Percentiles rank a stretch among this genome's conserved stretches.
Conservation (phyloP, 2,329 filamentous ascomycete species). For the Cyclaneusma minus region DNA sequence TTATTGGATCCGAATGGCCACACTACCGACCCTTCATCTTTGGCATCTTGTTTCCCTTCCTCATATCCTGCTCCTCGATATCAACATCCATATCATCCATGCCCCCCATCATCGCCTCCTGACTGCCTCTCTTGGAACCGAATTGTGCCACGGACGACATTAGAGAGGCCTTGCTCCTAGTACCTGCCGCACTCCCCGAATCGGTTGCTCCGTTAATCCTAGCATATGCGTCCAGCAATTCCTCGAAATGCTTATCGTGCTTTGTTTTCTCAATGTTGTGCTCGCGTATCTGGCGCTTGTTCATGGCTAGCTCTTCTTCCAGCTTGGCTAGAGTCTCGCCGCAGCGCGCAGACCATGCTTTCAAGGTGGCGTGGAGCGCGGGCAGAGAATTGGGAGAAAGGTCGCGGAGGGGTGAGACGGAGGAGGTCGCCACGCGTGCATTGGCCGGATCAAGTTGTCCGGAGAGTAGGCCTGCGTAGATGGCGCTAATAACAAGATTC, state of each 20-base stretch:
- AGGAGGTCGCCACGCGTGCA: slow-evolving; percentile 59
- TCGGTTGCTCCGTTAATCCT: not conserved
- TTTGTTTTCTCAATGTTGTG: slow-evolving; percentile 27
- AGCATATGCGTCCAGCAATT: slow-evolving; percentile 8
- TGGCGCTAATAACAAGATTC: slow-evolving; percentile 69
- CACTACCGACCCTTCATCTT: slow-evolving; percentile 39
- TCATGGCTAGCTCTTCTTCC: slow-evolving; percentile 54
- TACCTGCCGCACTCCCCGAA: not conserved
- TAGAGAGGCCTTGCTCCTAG: no score
- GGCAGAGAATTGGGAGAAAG: slow-evolving; percentile 59
- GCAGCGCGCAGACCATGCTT: slow-evolving; percentile 68
- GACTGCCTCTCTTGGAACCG: slow-evolving; percentile 6
- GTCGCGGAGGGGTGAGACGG: slow-evolving; percentile 76
- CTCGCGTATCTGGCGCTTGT: slow-evolving; percentile 41
- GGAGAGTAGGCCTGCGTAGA: slow-evolving; percentile 71
- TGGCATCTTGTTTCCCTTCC: slow-evolving; percentile 34
- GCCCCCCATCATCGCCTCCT: no score
- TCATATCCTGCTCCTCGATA: slow-evolving; percentile 30
- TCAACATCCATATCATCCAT: slow-evolving; percentile 46
- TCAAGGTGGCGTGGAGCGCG: slow-evolving; percentile 50
- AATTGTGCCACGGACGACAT: slow-evolving; percentile 3
- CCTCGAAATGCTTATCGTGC: slow-evolving; percentile 15
- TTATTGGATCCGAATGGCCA: not conserved
- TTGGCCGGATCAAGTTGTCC: slow-evolving; percentile 72
- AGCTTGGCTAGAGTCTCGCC: slow-evolving; percentile 56